A percentile compares a stretch with the other conserved stretches of the same genome.
Conservation (phyloP, 305 asterid genomes). For the Fraxinus latifolia region DNA sequence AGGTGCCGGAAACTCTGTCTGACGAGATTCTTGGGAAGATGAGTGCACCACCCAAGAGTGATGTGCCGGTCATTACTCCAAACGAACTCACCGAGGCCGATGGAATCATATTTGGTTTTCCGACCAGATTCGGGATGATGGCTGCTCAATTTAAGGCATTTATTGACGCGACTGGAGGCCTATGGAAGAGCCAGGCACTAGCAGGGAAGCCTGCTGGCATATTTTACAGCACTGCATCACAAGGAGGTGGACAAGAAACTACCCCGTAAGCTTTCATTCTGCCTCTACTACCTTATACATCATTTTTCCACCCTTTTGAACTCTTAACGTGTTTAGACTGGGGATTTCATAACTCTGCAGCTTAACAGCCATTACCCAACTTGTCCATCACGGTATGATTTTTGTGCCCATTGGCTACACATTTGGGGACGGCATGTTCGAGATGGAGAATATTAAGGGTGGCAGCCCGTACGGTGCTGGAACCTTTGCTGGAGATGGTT, state of each 20-base stretch:
- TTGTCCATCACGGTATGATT: constrained; percentile 81
- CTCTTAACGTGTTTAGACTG: neutral
- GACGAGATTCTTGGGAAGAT: constrained; percentile 56
- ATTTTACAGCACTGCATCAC: constrained; percentile 65
- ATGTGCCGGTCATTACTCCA: constrained; percentile 56
- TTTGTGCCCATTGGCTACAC: constrained; percentile 84
- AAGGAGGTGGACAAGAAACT: constrained; percentile 83
- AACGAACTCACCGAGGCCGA: constrained; percentile 62
- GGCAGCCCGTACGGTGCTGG: constrained; percentile 88
- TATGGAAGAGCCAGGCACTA: constrained; percentile 58
- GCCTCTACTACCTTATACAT: neutral
- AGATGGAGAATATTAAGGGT: constrained; percentile 67
- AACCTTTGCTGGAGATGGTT: constrained; percentile 79
- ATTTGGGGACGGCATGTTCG: constrained; percentile 73
- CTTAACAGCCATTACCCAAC: constrained; percentile 77
- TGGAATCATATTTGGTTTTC: constrained; percentile 72
- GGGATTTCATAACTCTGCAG: constrained; percentile 33
- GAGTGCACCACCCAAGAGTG: constrained; percentile 68
- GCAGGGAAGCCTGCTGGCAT: constrained; percentile 85
- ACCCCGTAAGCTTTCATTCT: constrained; percentile 47
- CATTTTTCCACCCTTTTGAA: neutral
- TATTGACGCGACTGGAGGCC: constrained; percentile 67
- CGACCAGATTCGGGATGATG: constrained; percentile 87
- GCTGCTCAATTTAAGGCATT: constrained; percentile 73
- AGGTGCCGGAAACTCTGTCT: constrained; percentile 73